Percentiles rank a stretch among this genome's conserved stretches.
Conservation (phyloP, 2,329 filamentous ascomycete genomes). For the Scytalidium sp. region DNA sequence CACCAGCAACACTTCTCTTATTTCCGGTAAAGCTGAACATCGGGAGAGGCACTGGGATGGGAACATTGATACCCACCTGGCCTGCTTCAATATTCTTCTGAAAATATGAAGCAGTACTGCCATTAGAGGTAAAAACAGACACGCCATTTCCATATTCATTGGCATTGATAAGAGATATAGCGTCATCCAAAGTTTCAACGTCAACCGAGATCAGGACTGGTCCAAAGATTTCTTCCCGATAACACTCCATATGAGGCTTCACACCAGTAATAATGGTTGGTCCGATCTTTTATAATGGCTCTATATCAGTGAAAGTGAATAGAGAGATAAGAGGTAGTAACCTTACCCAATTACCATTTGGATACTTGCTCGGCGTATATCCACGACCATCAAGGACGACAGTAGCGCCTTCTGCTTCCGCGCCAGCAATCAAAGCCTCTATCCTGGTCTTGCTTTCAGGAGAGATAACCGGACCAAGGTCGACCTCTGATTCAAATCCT, state of each 20-base stretch:
- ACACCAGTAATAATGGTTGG: constrained; percentile 79
- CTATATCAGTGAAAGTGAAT: too few species aligned
- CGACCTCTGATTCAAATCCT: constrained; percentile 73
- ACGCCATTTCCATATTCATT: constrained; percentile 84
- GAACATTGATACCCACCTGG: constrained; percentile 82
- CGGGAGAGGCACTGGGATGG: constrained; percentile 63
- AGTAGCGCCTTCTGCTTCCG: constrained; percentile 73
- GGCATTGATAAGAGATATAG: constrained; percentile 73
- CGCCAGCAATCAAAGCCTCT: constrained; percentile 72
- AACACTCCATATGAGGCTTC: constrained; percentile 74
- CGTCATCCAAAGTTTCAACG: constrained; percentile 68
- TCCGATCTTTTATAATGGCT: constrained; percentile 40
- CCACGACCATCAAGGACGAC: constrained; percentile 75
- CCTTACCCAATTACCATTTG: constrained; percentile 74
- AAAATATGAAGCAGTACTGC: constrained; percentile 71
- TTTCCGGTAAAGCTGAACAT: constrained; percentile 70
- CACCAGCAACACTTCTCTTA: constrained; percentile 86
- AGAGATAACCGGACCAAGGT: constrained; percentile 80
- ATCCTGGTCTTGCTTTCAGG: constrained; percentile 69
- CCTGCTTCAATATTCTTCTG: constrained; percentile 75
- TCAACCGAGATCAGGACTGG: constrained; percentile 75
- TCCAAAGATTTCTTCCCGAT: constrained; percentile 78
- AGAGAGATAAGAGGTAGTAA: too few species aligned
- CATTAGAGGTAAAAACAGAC: constrained; percentile 75
- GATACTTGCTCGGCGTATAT: constrained; percentile 69